Evolutionary conservation across 805 yeast genomes (phyloP).

Genomic region (Pichia cabralensis): DNA sequence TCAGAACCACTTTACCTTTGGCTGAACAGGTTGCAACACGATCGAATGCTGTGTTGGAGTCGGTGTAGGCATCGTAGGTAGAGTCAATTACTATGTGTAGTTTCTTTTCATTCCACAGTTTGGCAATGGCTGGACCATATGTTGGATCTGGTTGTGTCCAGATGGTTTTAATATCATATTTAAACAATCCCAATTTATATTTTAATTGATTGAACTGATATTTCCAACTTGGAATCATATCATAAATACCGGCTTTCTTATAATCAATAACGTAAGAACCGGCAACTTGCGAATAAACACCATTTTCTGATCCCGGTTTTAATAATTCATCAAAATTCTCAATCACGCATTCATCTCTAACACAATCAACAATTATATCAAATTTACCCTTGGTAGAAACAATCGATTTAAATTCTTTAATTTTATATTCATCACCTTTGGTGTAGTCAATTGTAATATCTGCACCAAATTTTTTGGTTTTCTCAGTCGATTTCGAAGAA

Average conservation of each 20-base stretch:
- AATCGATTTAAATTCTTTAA: constrained; percentile 27
- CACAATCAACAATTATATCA: constrained; percentile 57
- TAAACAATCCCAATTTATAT: constrained; percentile 12
- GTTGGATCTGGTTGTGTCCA: constrained; percentile 7
- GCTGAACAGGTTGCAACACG: constrained; percentile 37
- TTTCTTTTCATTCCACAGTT: constrained; percentile 36
- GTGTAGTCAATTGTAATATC: constrained; percentile 49
- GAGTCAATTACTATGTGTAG: constrained; percentile 44
- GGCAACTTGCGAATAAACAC: constrained; percentile 41
- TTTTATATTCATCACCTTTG: constrained; percentile 27
- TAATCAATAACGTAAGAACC: constrained; percentile 45
- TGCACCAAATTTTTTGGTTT: constrained; percentile 36
- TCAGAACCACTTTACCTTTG: constrained; percentile 53
- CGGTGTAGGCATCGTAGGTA: constrained; percentile 33
- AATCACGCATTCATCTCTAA: constrained; percentile 43
- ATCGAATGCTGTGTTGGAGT: constrained; percentile 42
- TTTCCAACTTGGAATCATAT: constrained; percentile 18
- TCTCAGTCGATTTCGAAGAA: constrained; percentile 29
- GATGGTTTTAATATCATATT: constrained; percentile 5
- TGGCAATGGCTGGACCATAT: constrained; percentile 26
- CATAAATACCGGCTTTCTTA: constrained; percentile 14
- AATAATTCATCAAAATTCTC: constrained; percentile 29
- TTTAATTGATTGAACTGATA: constrained; percentile 8
- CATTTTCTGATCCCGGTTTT: constrained; percentile 36
- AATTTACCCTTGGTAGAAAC: constrained; percentile 35